These are phyloP conservation scores for Phytophthora syringae DNA, from an alignment of 352 stramenopile species.

Conservation along the genomic window DNA sequence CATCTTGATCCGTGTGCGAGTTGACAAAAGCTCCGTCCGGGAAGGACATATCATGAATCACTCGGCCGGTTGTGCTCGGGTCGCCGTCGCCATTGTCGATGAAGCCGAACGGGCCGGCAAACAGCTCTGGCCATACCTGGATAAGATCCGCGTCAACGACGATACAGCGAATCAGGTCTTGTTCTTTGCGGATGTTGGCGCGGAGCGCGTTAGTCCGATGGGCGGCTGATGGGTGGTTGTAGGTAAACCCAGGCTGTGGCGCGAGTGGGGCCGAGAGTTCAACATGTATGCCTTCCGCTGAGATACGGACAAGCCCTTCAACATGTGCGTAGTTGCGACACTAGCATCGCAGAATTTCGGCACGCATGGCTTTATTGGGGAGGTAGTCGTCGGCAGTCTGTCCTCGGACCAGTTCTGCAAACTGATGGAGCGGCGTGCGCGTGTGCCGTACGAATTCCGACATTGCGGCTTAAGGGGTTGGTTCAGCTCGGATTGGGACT, in stretches of 20 bases:
- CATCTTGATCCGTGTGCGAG: background rate
- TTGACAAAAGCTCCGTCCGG: too few relatives aligned
- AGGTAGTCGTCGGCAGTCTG: background rate
- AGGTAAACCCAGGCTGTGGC: background rate
- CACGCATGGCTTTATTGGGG: slow-evolving; percentile 1
- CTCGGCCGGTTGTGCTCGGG: background rate
- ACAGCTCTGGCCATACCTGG: slow-evolving; percentile 5
- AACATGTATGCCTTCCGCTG: background rate
- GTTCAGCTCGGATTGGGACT: too few relatives aligned
- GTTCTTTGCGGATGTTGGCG: slow-evolving; percentile 12
- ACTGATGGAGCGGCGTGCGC: background rate
- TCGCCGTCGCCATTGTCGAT: slow-evolving; percentile 14
- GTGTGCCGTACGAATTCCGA: background rate
- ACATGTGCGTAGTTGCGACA: background rate
- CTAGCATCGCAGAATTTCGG: background rate
- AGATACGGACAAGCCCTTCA: background rate
- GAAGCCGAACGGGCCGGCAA: slow-evolving; percentile 17
- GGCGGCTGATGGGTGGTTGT: background rate
- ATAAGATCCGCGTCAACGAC: slow-evolving; percentile 5
- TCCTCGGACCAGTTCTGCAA: slow-evolving; percentile 3
- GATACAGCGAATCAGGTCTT: background rate
- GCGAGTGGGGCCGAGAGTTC: background rate
- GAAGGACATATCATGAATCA: too few relatives aligned
- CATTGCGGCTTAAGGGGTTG: background rate
- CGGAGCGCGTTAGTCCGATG: background rate